These are phyloP conservation scores for Aspergillus cristatus DNA, from an alignment of 495 filamentous ascomycete species.

Conservation along the genomic window DNA sequence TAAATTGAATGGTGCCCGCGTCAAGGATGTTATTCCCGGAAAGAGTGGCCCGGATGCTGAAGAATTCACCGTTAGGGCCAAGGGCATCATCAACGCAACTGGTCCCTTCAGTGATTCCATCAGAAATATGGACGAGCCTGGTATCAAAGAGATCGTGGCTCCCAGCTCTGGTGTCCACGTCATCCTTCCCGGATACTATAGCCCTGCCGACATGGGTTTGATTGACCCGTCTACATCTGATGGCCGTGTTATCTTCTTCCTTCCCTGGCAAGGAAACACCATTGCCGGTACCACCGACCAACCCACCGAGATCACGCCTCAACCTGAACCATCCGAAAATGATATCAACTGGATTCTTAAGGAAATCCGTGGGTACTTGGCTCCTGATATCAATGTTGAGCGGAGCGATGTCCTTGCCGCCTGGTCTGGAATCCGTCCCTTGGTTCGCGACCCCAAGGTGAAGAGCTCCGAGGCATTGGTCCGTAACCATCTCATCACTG, in stretches of 20 bases:
- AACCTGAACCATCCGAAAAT: constrained; percentile 81
- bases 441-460: constrained; percentile 90
- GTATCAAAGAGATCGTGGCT: constrained; percentile 76
- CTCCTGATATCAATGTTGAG: constrained; percentile 88
- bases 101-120: constrained; percentile 93
- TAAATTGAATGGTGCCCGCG: constrained; percentile 65
- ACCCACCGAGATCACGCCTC: constrained; percentile 67
- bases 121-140: constrained; percentile 76
- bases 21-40: constrained; percentile 65
- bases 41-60: constrained; percentile 43
- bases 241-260: constrained; percentile 96
- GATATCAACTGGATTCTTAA: constrained; percentile 96
- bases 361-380: constrained; percentile 81
- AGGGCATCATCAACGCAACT: constrained; percentile 93
- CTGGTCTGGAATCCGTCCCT: constrained; percentile 88
- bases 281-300: constrained; percentile 96
- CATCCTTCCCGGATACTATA: constrained; percentile 92
- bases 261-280: constrained; percentile 98
- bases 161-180: constrained; percentile 92
- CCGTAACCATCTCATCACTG: constrained; percentile 86
- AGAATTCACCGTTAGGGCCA: constrained; percentile 71
- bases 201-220: constrained; percentile 88
- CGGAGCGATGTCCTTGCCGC: constrained; percentile 91
- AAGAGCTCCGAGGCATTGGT: constrained; percentile 92
- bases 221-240: constrained; percentile 94